Evolutionary conservation across 495 filamentous ascomycete genomes (phyloP).

Genomic region (Hypoxylon perforatum): DNA sequence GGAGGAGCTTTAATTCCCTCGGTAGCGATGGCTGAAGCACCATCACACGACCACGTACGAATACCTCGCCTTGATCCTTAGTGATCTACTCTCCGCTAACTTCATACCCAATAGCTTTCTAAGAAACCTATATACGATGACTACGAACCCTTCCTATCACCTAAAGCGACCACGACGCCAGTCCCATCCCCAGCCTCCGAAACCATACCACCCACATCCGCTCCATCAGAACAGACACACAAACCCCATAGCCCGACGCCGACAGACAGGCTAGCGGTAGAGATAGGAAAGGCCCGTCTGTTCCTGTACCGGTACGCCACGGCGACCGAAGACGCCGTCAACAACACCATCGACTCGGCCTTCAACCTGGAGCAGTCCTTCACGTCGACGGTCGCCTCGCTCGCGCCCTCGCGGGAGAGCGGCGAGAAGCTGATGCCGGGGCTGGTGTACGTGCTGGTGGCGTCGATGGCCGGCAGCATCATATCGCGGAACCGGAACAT

Average conservation of each 20-base stretch:
- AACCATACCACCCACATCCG: slow-evolving; percentile 41
- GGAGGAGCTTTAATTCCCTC: slow-evolving; percentile 58
- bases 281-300: slow-evolving; percentile 82
- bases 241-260: slow-evolving; percentile 73
- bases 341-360: slow-evolving; percentile 75
- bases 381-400: slow-evolving; percentile 84
- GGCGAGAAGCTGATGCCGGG: slow-evolving; percentile 89
- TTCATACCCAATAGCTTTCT: slow-evolving; percentile 49
- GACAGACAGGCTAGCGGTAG: slow-evolving; percentile 87
- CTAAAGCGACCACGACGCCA: slow-evolving; percentile 48
- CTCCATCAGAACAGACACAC: slow-evolving; percentile 45
- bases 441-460: slow-evolving; percentile 86
- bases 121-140: slow-evolving; percentile 94
- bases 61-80: background rate
- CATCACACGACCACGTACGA: slow-evolving; percentile 51
- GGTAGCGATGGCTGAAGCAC: slow-evolving; percentile 59
- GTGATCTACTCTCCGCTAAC: slow-evolving; percentile 8
- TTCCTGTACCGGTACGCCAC: slow-evolving; percentile 80
- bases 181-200: slow-evolving; percentile 45
- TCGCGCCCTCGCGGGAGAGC: slow-evolving; percentile 83
- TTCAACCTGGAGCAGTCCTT: slow-evolving; percentile 84
- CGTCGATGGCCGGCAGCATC: slow-evolving; percentile 92
- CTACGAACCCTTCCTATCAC: slow-evolving; percentile 57
- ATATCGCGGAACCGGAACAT: slow-evolving; percentile 85
- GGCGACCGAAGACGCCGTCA: slow-evolving; percentile 79